Base-by-base conservation (phyloP, 139 green algal genomes). In the Chlamydomonas incerta region DNA sequence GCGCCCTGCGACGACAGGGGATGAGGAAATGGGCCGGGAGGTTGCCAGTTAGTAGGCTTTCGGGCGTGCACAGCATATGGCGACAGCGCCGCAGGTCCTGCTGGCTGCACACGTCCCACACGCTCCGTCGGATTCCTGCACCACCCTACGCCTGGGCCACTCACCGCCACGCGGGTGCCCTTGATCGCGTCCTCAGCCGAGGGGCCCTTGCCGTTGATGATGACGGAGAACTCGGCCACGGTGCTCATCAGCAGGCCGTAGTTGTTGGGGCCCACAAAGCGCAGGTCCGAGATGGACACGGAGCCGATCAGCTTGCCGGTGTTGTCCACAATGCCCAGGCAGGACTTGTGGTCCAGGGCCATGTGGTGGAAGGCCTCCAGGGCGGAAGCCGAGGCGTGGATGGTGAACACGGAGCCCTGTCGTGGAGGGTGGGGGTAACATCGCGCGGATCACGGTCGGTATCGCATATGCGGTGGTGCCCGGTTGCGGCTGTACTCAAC, bases 211-310 rank as follows among this genome's bases (percentile, higher is more conserved):
- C 81, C 87, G 3, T 55, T 21, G 15, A 70, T 31, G 33, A 77
- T 46, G 24, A 72, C 67, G 18, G 62, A 52, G 66, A 83, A 89
- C 62, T 90, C 80, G 11, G 60, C 67, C 17, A 89, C 88, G 13
- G 85, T 52, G 28, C 0, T 34, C 52, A 70, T 29, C 50, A 92
- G 85, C 70, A 74, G 65, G 47, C 37, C 80, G 50, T 83, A 88
- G 73, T 74, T 73, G 47, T 88, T 74, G 26, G 58, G 23, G n/a
- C 55, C 46, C 35, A 92, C 67, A 60, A 68, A 74, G 37, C 90
- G 84, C 41, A 96, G 87, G 63, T 96, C 93, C 21, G 87, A 92
- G 65, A 94, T 80, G 33, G 80, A 90, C 80, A 96, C 90, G 87
- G 93, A 96, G 68, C 84, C 90, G 65, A 93, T 86, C 35, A 91